Evolutionary conservation across 208 protist genomes (phyloP).

Genomic region (Strigomonas culicis): DNA sequence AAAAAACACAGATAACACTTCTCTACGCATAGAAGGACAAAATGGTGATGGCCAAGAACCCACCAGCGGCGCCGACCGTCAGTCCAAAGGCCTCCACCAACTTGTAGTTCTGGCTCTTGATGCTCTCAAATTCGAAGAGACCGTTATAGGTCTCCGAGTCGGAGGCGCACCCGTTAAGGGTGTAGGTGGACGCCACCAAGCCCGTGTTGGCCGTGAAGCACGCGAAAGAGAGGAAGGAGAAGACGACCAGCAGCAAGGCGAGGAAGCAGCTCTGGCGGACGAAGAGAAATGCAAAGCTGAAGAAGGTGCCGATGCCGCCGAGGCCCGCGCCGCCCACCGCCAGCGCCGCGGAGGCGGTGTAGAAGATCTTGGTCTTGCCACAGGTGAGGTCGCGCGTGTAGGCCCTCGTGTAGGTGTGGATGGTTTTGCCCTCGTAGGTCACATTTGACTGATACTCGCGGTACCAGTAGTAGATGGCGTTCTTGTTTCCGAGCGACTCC

Average conservation of each 20-base stretch:
- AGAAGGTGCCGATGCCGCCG: slow-evolving; percentile 10
- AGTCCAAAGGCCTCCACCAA: slow-evolving; percentile 20
- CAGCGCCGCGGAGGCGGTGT: slow-evolving; percentile 12
- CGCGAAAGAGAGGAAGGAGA: slow-evolving; percentile 15
- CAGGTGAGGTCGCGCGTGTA: slow-evolving; percentile 6
- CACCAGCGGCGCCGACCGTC: slow-evolving; percentile 10
- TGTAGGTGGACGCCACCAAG: slow-evolving; percentile 10
- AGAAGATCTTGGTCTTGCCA: slow-evolving; percentile 14
- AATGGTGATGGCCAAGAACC: slow-evolving; percentile 14
- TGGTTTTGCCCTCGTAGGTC: background rate
- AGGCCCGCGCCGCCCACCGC: slow-evolving; percentile 15
- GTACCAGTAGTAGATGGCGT: slow-evolving; percentile 19
- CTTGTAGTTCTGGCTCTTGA: background rate
- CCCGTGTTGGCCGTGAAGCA: slow-evolving; percentile 13
- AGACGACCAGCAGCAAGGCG: background rate
- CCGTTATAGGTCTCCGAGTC: background rate
- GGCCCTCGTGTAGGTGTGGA: background rate
- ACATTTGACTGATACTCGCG: too few species aligned
- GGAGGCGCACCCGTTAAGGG: slow-evolving; percentile 13
- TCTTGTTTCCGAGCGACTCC: background rate
- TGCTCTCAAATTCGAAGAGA: too few species aligned
- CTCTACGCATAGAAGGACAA: slow-evolving; percentile 16
- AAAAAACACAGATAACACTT: background rate
- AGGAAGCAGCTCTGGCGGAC: background rate
- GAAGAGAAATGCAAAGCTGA: slow-evolving; percentile 11